Conservation (phyloP, 495 filamentous ascomycete genomes). For the Apiosordaria backusii region DNA sequence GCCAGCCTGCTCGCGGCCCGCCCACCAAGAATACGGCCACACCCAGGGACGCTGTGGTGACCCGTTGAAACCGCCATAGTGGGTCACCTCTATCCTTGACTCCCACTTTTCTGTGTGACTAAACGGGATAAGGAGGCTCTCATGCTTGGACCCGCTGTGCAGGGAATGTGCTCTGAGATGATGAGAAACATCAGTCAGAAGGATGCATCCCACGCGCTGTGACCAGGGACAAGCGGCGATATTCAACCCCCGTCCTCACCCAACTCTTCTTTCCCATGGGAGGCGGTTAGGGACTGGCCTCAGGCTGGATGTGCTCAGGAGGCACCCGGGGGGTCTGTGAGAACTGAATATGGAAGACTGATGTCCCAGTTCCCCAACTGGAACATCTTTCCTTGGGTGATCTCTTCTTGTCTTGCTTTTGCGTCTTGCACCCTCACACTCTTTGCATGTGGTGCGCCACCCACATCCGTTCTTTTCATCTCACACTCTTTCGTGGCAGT, state of each 20-base stretch:
- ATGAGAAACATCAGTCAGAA: not conserved
- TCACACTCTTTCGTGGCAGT: constrained; percentile 2
- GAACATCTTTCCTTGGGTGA: not conserved
- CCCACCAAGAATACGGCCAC: not conserved
- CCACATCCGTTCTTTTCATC: constrained; percentile 10
- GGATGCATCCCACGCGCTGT: not conserved
- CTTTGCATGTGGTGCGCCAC: constrained; percentile 4
- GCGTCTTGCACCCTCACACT: constrained; percentile 3
- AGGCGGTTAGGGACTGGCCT: not conserved
- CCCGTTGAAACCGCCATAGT: not conserved
- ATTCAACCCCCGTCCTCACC: not conserved
- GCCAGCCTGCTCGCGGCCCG: not conserved
- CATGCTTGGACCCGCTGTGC: not conserved
- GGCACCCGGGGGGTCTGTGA: not conserved
- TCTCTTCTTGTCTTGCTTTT: constrained; percentile 9
- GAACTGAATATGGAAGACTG: not conserved
- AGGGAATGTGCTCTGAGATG: not conserved
- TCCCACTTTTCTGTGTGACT: not conserved
- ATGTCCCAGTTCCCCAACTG: not conserved
- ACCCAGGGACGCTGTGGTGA: not conserved
- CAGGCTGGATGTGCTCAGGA: not conserved
- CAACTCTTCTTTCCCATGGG: not conserved
- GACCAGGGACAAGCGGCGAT: not conserved
- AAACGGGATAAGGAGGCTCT: not conserved
- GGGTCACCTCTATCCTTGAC: not conserved